A percentile compares a stretch with the other conserved stretches of the same genome.
Evolutionary conservation across 129 eudicot genomes (phyloP).

Genomic region (Chrysanthemum lavandulifolium): DNA sequence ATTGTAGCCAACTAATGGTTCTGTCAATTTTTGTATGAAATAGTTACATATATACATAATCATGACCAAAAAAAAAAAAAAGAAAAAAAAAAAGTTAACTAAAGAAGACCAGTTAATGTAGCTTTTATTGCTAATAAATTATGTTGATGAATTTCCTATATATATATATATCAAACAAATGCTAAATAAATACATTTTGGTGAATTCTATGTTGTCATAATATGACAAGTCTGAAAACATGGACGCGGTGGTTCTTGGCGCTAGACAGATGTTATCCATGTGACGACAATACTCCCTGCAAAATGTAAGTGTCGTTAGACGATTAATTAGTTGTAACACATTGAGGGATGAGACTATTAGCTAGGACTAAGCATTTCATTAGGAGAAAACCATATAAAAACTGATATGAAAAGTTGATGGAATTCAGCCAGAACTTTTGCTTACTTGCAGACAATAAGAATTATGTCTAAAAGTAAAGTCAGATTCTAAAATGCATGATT

Average conservation of each 20-base stretch:
- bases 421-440: conserved; percentile 36
- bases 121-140: conserved; percentile 10
- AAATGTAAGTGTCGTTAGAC: neutral
- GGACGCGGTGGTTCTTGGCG: conserved; percentile 13
- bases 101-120: too few species aligned
- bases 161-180: conserved; percentile 14
- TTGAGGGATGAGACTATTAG: too few species aligned
- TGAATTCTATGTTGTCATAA: neutral
- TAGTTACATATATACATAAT: conserved; percentile 5
- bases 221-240: neutral
- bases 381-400: neutral
- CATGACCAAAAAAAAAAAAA: neutral
- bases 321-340: neutral
- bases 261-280: neutral
- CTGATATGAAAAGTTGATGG: neutral
- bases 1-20: too few species aligned
- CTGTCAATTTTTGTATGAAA: neutral
- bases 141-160: conserved; percentile 26
- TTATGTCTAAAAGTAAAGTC: conserved; percentile 16
- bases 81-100: neutral
- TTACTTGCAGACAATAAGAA: conserved; percentile 35
- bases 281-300: neutral
- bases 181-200: conserved; percentile 24
- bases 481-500: conserved; percentile 43
- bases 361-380: too few species aligned